Evolutionary conservation across 169 alveolate species (phyloP).

Genomic region (Theileria equi): DNA sequence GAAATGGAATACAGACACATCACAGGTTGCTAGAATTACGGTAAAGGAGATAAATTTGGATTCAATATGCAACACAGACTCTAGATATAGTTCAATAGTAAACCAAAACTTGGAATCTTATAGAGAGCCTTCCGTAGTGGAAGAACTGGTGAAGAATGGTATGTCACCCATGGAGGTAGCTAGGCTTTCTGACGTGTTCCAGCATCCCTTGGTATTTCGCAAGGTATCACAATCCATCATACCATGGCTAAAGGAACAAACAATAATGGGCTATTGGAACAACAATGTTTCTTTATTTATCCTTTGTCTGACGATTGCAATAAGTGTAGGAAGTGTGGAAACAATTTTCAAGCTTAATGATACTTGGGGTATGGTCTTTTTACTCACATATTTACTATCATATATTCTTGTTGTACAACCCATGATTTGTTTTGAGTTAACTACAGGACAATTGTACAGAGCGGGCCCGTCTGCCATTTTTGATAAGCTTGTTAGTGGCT

Average conservation of each 20-base stretch:
- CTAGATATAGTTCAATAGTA: too few species aligned
- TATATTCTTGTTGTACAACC: constrained; percentile 73
- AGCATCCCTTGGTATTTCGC: constrained; percentile 64
- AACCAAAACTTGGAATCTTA: too few species aligned
- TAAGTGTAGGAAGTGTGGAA: constrained; percentile 76
- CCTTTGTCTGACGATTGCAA: constrained; percentile 69
- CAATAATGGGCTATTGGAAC: constrained; percentile 69
- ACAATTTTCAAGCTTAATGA: constrained; percentile 66
- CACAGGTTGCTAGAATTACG: too few species aligned
- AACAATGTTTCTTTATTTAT: constrained; percentile 67
- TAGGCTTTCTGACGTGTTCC: constrained; percentile 67
- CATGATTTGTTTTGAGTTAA: constrained; percentile 65
- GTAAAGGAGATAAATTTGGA: too few species aligned
- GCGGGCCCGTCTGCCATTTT: constrained; percentile 62
- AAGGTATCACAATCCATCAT: constrained; percentile 50
- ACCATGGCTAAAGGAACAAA: constrained; percentile 64
- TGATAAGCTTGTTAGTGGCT: constrained; percentile 59
- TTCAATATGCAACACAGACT: too few species aligned
- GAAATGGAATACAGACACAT: too few species aligned
- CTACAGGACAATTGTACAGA: constrained; percentile 69
- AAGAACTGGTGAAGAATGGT: constrained; percentile 60
- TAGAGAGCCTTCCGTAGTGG: too few species aligned
- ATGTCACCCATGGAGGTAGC: constrained; percentile 71
- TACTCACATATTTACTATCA: constrained; percentile 63
- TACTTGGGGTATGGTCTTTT: constrained; percentile 72